A percentile compares a stretch with the other conserved stretches of the same genome.
phyloP scores from a whole-genome alignment of 768 basidiomycete genomes.

The Kwoniella bestiolae region DNA sequence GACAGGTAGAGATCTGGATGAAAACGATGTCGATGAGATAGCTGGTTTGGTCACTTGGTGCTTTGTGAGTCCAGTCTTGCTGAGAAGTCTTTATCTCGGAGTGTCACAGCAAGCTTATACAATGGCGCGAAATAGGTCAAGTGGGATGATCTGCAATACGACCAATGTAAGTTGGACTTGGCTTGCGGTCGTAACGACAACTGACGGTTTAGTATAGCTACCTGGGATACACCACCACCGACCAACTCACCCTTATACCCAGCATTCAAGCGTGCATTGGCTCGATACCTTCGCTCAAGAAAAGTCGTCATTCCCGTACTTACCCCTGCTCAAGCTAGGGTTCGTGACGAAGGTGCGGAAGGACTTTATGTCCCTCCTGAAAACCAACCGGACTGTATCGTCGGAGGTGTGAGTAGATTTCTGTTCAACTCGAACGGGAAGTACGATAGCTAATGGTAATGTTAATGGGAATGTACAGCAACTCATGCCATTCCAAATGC shows the following conservation, averaged over 20 bases:
- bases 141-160: slow-evolving; percentile 91
- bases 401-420: slow-evolving; percentile 57
- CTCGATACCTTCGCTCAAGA: slow-evolving; percentile 68
- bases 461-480: slow-evolving; percentile 30
- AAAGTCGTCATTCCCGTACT: slow-evolving; percentile 66
- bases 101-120: neutral
- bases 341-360: slow-evolving; percentile 45
- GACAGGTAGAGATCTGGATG: slow-evolving; percentile 59
- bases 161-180: slow-evolving; percentile 70
- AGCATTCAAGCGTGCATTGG: slow-evolving; percentile 72
- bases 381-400: slow-evolving; percentile 66
- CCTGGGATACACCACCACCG: slow-evolving; percentile 88
- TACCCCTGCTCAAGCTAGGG: slow-evolving; percentile 45
- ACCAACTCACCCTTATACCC: slow-evolving; percentile 64
- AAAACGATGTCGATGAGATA: slow-evolving; percentile 63
- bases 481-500: slow-evolving; percentile 81
- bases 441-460: neutral
- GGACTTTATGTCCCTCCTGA: slow-evolving; percentile 60
- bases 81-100: too few relatives aligned
- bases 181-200: neutral
- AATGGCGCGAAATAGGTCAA: slow-evolving; percentile 67
- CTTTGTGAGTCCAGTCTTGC: slow-evolving; percentile 53
- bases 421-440: too few relatives aligned
- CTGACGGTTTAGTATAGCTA: slow-evolving; percentile 62
- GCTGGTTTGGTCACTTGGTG: slow-evolving; percentile 67